These are phyloP conservation scores for Pulveroboletus sp. DNA, from an alignment of 768 basidiomycete species.

Conservation along the genomic window DNA sequence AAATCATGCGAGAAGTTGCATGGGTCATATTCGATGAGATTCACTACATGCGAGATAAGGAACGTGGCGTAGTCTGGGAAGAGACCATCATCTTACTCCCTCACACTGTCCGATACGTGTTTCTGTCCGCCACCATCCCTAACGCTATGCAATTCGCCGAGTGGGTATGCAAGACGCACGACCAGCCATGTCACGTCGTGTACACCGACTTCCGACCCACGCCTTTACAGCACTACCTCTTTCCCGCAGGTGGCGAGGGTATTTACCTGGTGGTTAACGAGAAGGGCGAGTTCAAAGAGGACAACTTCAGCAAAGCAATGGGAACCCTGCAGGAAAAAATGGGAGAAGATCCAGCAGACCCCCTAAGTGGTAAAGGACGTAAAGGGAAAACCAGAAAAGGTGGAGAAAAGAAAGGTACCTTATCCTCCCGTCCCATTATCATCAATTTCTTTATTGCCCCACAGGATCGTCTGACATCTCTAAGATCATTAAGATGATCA, in stretches of 20 bases:
- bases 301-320: slow-evolving; percentile 98
- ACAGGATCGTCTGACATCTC: slow-evolving; percentile 89
- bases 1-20: slow-evolving; percentile 99
- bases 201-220: slow-evolving; percentile 99
- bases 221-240: slow-evolving; percentile 96
- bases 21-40: slow-evolving; percentile 99
- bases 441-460: slow-evolving; percentile 10
- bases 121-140: slow-evolving; percentile 97
- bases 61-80: slow-evolving; percentile 99
- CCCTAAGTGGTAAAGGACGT: slow-evolving; percentile 75
- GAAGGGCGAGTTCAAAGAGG: slow-evolving; percentile 94
- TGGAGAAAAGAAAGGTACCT: slow-evolving; percentile 81
- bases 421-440: not conserved
- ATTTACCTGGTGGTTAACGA: slow-evolving; percentile 99
- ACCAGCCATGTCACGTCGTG: slow-evolving; percentile 98
- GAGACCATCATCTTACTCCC: slow-evolving; percentile 97
- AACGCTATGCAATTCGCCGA: slow-evolving; percentile 99
- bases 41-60: slow-evolving; percentile 99
- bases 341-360: slow-evolving; percentile 92
- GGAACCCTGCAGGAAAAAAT: slow-evolving; percentile 77
- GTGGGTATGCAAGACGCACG: slow-evolving; percentile 97
- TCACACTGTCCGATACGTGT: slow-evolving; percentile 94
- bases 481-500: slow-evolving; percentile 98
- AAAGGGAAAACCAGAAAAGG: slow-evolving; percentile 95
- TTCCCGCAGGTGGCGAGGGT: slow-evolving; percentile 94